These are phyloP conservation scores for Penicillium desertorum DNA, from an alignment of 495 filamentous ascomycete species.

Conservation along the genomic window DNA sequence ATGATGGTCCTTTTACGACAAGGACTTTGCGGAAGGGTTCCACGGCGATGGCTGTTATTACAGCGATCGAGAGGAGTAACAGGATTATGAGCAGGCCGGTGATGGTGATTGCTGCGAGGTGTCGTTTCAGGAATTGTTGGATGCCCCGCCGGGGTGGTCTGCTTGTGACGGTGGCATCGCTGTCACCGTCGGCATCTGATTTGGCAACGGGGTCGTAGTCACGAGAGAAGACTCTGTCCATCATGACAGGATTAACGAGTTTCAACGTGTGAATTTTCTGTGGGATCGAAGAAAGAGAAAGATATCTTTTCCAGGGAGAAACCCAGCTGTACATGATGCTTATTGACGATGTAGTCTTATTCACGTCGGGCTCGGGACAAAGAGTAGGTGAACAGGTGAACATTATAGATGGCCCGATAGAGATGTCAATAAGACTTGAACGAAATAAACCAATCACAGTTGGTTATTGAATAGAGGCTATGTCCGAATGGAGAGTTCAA, in stretches of 20 bases:
- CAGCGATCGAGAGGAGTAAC: slow-evolving; percentile 6
- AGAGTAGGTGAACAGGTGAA: not conserved
- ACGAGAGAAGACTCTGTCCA: slow-evolving; percentile 9
- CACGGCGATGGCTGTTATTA: slow-evolving; percentile 12
- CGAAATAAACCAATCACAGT: not conserved
- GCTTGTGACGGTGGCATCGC: slow-evolving; percentile 10
- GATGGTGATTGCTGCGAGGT: slow-evolving; percentile 17
- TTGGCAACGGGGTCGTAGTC: slow-evolving; percentile 14
- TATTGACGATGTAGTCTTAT: slow-evolving; percentile 3
- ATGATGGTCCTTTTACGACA: slow-evolving; percentile 5
- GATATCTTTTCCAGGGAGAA: not conserved
- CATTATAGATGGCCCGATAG: not conserved
- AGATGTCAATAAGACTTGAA: slow-evolving; percentile 5
- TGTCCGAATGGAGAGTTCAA: not conserved
- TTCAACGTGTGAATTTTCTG: not conserved
- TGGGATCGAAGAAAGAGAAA: not conserved
- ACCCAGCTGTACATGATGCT: not conserved
- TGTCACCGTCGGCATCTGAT: slow-evolving; percentile 11
- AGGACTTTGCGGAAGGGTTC: slow-evolving; percentile 16
- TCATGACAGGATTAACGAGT: not conserved
- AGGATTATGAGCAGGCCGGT: slow-evolving; percentile 12
- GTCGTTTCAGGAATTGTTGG: slow-evolving; percentile 6
- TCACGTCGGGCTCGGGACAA: not conserved
- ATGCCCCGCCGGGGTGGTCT: slow-evolving; percentile 1
- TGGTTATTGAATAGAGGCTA: not conserved